These are phyloP conservation scores for Groenewaldozyma tartarivorans DNA, from an alignment of 805 yeast genomes.

Conservation along the genomic window DNA sequence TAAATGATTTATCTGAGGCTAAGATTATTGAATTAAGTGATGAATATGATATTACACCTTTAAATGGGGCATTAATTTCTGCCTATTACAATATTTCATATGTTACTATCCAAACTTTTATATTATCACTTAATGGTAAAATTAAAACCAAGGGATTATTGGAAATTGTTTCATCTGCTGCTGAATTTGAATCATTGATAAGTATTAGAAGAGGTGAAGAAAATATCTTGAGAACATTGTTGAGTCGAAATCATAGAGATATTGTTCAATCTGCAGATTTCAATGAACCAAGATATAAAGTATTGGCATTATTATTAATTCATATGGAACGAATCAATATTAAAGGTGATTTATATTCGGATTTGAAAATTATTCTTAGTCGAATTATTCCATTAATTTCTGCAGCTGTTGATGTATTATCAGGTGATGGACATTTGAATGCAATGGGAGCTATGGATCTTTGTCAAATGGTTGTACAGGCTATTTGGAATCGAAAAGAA, in stretches of 20 bases:
- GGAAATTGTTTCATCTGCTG: constrained; percentile 55
- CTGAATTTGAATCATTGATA: constrained; percentile 56
- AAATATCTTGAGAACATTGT: neutral
- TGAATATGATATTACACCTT: constrained; percentile 39
- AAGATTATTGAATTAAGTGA: constrained; percentile 53
- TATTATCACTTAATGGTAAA: constrained; percentile 39
- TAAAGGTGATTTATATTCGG: constrained; percentile 52
- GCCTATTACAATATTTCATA: constrained; percentile 61
- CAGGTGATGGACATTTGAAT: constrained; percentile 71
- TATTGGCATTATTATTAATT: constrained; percentile 70
- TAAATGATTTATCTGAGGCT: constrained; percentile 49
- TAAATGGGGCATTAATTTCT: constrained; percentile 66
- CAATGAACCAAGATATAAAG: constrained; percentile 53
- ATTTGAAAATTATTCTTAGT: constrained; percentile 44
- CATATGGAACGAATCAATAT: constrained; percentile 61
- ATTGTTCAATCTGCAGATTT: constrained; percentile 33
- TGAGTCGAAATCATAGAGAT: constrained; percentile 5
- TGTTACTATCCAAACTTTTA: constrained; percentile 55
- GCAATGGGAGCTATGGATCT: constrained; percentile 80
- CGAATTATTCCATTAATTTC: constrained; percentile 43
- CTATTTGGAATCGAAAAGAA: constrained; percentile 70
- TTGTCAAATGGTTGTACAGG: constrained; percentile 82
- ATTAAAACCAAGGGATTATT: constrained; percentile 53
- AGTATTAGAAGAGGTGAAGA: constrained; percentile 51
- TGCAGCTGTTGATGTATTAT: constrained; percentile 64